Conservation (phyloP, 2,329 filamentous ascomycete genomes). For the Aspergillus ochraceoroseus region DNA sequence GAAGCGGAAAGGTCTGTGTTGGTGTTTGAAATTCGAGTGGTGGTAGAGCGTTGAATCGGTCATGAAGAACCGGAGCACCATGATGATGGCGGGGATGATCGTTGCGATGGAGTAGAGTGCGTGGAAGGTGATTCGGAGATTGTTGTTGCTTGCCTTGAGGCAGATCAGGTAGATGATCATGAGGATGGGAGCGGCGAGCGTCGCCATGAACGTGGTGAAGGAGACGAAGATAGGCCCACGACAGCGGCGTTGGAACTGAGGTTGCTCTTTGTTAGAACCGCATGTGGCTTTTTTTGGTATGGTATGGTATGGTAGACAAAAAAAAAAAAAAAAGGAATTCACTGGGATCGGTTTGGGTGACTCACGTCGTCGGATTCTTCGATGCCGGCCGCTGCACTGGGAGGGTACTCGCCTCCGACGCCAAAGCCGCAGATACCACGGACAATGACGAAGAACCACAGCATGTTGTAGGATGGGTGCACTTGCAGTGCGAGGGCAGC, state of each 20-base stretch:
- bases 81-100: constrained; percentile 31
- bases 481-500: constrained; percentile 38
- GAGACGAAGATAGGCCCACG: constrained; percentile 36
- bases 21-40: constrained; percentile 31
- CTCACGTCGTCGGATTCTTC: constrained; percentile 34
- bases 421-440: constrained; percentile 38
- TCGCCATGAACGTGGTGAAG: constrained; percentile 37
- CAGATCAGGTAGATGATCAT: constrained; percentile 37
- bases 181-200: constrained; percentile 31
- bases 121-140: constrained; percentile 30
- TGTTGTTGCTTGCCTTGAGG: constrained; percentile 35
- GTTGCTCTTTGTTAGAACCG: no score
- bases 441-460: constrained; percentile 39
- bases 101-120: constrained; percentile 33
- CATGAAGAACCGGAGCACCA: constrained; percentile 35
- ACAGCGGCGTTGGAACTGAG: constrained; percentile 23
- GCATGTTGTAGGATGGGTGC: constrained; percentile 30
- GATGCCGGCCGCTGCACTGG: constrained; percentile 36
- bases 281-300: no score
- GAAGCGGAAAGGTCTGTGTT: constrained; percentile 22
- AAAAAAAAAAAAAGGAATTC: no score
- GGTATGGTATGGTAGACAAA: no score
- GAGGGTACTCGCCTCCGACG: constrained; percentile 39
- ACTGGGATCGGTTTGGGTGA: no score
- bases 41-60: constrained; percentile 32